These are phyloP conservation scores for Aciculosporium take DNA, from an alignment of 2,329 filamentous ascomycete species.

Conservation along the genomic window DNA sequence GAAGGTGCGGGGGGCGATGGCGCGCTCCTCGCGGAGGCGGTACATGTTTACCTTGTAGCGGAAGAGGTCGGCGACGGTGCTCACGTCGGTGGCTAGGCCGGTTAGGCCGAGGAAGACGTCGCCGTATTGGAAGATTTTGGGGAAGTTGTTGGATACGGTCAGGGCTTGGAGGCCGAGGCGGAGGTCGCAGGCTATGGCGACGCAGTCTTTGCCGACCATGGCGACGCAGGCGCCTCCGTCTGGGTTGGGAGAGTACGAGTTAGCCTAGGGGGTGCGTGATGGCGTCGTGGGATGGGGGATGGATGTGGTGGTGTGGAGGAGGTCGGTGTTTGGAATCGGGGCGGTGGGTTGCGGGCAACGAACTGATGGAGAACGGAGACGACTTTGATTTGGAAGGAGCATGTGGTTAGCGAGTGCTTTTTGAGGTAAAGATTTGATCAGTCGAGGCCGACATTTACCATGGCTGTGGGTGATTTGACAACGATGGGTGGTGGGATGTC, in stretches of 20 bases:
- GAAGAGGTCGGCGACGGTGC: conserved; percentile 90
- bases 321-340: background rate
- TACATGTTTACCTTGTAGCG: conserved; percentile 99
- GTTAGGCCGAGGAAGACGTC: conserved; percentile 92
- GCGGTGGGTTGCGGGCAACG: conserved; percentile 16
- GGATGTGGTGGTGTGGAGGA: background rate
- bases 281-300: background rate
- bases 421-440: background rate
- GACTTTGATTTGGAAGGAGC: conserved; percentile 39
- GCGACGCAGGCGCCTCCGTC: conserved; percentile 89
- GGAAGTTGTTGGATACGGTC: conserved; percentile 99
- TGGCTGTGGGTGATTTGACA: conserved; percentile 1
- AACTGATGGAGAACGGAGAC: conserved; percentile 94
- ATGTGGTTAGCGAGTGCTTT: conserved; percentile 14
- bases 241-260: conserved; percentile 13
- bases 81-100: conserved; percentile 89
- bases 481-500: background rate
- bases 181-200: conserved; percentile 97
- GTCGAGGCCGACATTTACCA: background rate
- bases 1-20: conserved; percentile 88
- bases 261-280: background rate
- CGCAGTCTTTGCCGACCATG: conserved; percentile 99
- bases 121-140: conserved; percentile 97
- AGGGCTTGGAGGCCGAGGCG: conserved; percentile 91
- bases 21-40: conserved; percentile 90